These are phyloP conservation scores for Colletotrichum sp. DNA, from an alignment of 2,329 filamentous ascomycete genomes.

Conservation along the genomic window DNA sequence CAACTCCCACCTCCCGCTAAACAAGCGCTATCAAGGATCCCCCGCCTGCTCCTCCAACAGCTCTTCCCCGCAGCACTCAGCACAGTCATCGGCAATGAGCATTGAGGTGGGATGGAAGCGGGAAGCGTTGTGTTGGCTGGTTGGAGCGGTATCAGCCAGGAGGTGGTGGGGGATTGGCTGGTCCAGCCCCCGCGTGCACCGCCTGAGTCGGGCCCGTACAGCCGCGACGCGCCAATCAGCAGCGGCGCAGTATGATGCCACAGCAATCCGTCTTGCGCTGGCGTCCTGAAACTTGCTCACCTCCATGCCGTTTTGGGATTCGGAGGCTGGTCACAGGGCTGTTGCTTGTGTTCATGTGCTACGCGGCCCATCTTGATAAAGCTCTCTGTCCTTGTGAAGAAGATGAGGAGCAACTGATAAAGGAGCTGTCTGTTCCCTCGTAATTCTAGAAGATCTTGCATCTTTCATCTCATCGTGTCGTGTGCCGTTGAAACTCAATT, in stretches of 20 bases:
- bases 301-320: conserved; percentile 19
- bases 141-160: neutral
- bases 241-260: neutral
- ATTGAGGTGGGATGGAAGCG: no score
- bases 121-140: neutral
- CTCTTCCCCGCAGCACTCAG: neutral
- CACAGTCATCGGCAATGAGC: neutral
- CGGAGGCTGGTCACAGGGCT: conserved; percentile 19
- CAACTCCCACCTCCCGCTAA: neutral
- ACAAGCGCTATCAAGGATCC: neutral
- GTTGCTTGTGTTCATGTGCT: conserved; percentile 21
- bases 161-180: no score
- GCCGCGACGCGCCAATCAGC: neutral
- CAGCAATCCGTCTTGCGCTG: conserved; percentile 10
- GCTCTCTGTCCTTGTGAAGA: neutral
- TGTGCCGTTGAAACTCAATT: neutral
- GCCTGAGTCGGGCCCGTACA: neutral
- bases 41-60: neutral
- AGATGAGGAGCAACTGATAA: neutral
- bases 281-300: conserved; percentile 22
- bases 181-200: neutral
- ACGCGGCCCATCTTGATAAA: neutral
- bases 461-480: neutral
- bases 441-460: neutral
- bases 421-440: neutral